phyloP scores from a whole-genome alignment of 2,329 filamentous ascomycete species.

The Aspergillus pseudonomiae region DNA sequence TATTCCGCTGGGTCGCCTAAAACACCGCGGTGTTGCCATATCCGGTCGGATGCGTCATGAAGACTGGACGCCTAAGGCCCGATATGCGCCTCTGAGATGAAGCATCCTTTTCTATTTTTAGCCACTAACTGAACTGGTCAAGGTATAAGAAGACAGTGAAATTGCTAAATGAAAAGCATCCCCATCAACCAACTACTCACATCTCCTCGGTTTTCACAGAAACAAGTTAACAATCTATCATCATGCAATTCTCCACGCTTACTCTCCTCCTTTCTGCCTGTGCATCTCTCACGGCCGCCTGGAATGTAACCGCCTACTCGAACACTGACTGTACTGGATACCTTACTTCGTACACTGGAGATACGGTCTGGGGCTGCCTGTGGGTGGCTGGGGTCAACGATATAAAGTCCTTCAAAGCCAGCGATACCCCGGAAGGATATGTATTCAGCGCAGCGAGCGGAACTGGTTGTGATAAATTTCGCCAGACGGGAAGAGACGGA shows the following conservation, averaged over 20 bases:
- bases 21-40: too few species aligned
- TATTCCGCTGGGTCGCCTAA: too few species aligned
- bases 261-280: neutral
- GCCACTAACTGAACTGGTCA: too few species aligned
- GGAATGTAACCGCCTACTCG: conserved; percentile 4
- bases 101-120: too few species aligned
- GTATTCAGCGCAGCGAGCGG: conserved; percentile 2
- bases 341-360: neutral
- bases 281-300: neutral
- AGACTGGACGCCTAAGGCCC: too few species aligned
- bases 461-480: neutral
- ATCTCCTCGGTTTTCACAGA: neutral
- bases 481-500: neutral
- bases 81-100: too few species aligned
- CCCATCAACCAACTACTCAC: neutral
- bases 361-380: neutral
- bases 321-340: conserved; percentile 7
- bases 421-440: conserved; percentile 1
- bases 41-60: too few species aligned
- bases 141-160: neutral
- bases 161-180: neutral
- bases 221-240: neutral
- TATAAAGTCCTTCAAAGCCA: neutral
- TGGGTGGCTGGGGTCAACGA: neutral
- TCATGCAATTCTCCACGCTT: neutral